These are phyloP conservation scores for Mycena kentingensis DNA, from an alignment of 768 basidiomycete genomes.

Conservation along the genomic window DNA sequence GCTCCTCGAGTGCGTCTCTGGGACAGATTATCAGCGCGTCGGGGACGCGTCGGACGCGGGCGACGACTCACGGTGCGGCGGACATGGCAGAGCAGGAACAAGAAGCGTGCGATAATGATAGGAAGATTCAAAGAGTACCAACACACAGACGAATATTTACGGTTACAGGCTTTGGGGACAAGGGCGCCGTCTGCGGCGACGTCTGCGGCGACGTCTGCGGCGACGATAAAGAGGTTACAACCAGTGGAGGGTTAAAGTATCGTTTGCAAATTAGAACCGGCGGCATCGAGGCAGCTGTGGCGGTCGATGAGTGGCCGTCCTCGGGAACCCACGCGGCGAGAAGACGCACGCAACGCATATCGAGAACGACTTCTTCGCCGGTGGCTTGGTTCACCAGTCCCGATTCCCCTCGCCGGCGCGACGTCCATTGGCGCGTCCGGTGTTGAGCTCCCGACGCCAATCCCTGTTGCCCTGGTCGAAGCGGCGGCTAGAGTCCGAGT, in stretches of 20 bases:
- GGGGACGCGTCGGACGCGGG: slow-evolving; percentile 38
- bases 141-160: too few species aligned
- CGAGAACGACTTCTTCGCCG: slow-evolving; percentile 18
- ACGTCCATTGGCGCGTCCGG: slow-evolving; percentile 2
- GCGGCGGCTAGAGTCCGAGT: too few species aligned
- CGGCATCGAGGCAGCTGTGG: too few species aligned
- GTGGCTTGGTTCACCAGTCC: slow-evolving; percentile 28
- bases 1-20: slow-evolving; percentile 60
- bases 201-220: not conserved
- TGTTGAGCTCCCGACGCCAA: slow-evolving; percentile 21
- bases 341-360: slow-evolving; percentile 3
- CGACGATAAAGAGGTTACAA: not conserved
- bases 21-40: slow-evolving; percentile 46
- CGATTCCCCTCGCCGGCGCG: slow-evolving; percentile 21
- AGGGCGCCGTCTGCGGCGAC: too few species aligned
- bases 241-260: not conserved
- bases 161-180: too few species aligned
- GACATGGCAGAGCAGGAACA: slow-evolving; percentile 47
- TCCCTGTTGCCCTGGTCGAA: slow-evolving; percentile 24
- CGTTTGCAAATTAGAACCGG: not conserved
- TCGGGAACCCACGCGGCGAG: not conserved
- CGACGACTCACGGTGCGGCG: slow-evolving; percentile 10
- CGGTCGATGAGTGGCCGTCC: too few species aligned
- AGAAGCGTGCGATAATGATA: slow-evolving; percentile 22
- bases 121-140: slow-evolving; percentile 7